These are phyloP conservation scores for Mortierella sp. DNA, from an alignment of 371 early-diverging fungal genomes.

Conservation along the genomic window DNA sequence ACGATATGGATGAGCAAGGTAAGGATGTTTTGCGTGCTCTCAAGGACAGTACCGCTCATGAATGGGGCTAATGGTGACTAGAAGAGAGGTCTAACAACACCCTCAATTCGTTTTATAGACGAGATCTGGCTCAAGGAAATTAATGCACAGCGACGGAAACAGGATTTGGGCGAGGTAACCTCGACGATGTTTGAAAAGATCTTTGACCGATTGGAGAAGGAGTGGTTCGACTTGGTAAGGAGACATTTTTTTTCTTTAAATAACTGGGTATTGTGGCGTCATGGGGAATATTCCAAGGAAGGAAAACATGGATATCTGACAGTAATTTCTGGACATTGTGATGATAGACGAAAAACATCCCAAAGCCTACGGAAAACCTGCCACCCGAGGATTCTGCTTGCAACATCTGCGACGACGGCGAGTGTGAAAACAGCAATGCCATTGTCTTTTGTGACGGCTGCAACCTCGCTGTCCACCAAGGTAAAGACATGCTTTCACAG, in stretches of 20 bases:
- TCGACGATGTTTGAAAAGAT: constrained; percentile 87
- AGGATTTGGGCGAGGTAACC: constrained; percentile 67
- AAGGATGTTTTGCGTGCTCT: constrained; percentile 3
- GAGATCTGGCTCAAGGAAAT: constrained; percentile 81
- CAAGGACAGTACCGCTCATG: not conserved
- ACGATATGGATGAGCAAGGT: constrained; percentile 98
- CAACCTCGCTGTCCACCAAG: constrained; percentile 99
- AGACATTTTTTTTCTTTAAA: not conserved
- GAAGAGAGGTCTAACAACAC: not conserved
- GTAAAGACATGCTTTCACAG: constrained; percentile 50
- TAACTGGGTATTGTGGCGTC: not conserved
- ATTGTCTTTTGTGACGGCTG: constrained; percentile 99
- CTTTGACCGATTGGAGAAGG: constrained; percentile 96
- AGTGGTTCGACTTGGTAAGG: constrained; percentile 93
- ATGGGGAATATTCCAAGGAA: not conserved
- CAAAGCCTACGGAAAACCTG: constrained; percentile 63
- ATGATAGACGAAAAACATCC: constrained; percentile 70
- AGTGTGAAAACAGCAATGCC: constrained; percentile 97
- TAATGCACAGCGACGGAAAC: constrained; percentile 75
- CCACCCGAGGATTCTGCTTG: constrained; percentile 90
- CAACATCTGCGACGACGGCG: constrained; percentile 96
- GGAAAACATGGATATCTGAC: not conserved
- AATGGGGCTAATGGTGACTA: not conserved
- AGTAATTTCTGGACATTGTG: not conserved
- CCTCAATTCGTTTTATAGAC: constrained; percentile 59